Evolutionary conservation across 306 rosid species (phyloP), one percentile per base, ranked within the genome.

Genomic region (Pachyrhizus erosus): DNA sequence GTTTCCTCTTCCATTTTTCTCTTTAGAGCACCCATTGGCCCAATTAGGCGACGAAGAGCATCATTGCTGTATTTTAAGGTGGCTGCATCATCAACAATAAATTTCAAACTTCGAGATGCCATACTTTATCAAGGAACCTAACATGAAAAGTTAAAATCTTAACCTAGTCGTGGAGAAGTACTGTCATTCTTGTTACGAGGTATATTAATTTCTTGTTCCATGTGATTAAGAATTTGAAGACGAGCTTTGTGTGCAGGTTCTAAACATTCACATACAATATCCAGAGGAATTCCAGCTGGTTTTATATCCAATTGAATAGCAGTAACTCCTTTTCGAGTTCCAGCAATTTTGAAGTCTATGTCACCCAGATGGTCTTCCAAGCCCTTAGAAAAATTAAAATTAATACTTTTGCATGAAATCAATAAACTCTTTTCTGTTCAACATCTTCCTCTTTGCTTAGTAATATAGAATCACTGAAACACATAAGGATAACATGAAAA

Each of bases 361-460:
- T 96, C 99, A 31, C 99, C 99, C 81, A 96, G 87, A 84, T 96
- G 99, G 83, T 96, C 99, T 91, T 96, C 99, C 88, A 96, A 90
- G 75, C 99, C 98, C 99, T 96, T 45, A 3, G 73, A 87, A 76
- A 58, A 82, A 27, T 21, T 33, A 45, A 82, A 82, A 27, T 65
- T 23, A 70, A 75, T 20, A 69, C 45, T 60, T 60, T 61, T 54
- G 40, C 39, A 65, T 18, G 75, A 79, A 64, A 75, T 34, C 58
- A 70, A 75, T 79, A 76, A 74, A 31, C 11, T 49, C 5, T 42
- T 39, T 71, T 24, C 21, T 51, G 75, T 77, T 48, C 27, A 62
- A 64, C 33, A 76, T 61, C 37, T 52, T 81, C 67, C 45, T n/a
- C 37, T 80, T 60, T 26, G 52, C 43, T 48, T 70, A 33, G 18